Evolutionary conservation across 2,329 filamentous ascomycete species (phyloP).

Genomic region (Clathrospora elynae): DNA sequence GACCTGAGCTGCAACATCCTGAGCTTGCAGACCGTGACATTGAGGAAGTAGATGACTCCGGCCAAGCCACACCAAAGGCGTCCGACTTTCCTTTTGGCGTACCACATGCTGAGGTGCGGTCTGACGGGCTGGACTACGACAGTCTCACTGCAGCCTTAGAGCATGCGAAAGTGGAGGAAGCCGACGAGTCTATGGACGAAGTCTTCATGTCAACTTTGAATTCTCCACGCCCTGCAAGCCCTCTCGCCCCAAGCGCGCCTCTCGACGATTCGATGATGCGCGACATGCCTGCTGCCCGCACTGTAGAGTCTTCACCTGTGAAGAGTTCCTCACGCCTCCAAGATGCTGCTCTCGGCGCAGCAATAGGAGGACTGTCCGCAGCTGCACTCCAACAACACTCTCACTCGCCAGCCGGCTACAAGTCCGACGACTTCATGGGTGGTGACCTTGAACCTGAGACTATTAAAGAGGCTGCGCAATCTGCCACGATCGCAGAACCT

Average conservation of each 20-base stretch:
- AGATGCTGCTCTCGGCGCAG: slow-evolving; percentile 35
- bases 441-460: no score
- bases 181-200: slow-evolving; percentile 19
- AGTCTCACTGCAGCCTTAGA: slow-evolving; percentile 35
- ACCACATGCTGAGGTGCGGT: slow-evolving; percentile 3
- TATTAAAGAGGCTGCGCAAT: no score
- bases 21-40: slow-evolving; percentile 37
- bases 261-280: slow-evolving; percentile 36
- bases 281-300: slow-evolving; percentile 13
- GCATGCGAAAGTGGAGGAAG: slow-evolving; percentile 17
- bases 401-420: slow-evolving; percentile 19
- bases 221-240: slow-evolving; percentile 19
- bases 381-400: slow-evolving; percentile 23
- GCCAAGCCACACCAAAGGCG: slow-evolving; percentile 72
- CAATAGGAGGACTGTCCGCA: slow-evolving; percentile 34
- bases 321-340: slow-evolving; percentile 34
- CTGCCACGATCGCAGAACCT: no score
- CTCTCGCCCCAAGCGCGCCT: slow-evolving; percentile 30
- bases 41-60: slow-evolving; percentile 62
- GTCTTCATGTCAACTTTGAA: slow-evolving; percentile 8
- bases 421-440: slow-evolving; percentile 26
- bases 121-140: slow-evolving; percentile 25
- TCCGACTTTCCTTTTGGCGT: slow-evolving; percentile 51
- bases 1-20: slow-evolving; percentile 25
- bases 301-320: slow-evolving; percentile 22